Percentiles rank a stretch among this genome's conserved stretches.
These are phyloP conservation scores for Aaosphaeria pasadenensis DNA, from an alignment of 2,329 filamentous ascomycete genomes.

Conservation along the genomic window DNA sequence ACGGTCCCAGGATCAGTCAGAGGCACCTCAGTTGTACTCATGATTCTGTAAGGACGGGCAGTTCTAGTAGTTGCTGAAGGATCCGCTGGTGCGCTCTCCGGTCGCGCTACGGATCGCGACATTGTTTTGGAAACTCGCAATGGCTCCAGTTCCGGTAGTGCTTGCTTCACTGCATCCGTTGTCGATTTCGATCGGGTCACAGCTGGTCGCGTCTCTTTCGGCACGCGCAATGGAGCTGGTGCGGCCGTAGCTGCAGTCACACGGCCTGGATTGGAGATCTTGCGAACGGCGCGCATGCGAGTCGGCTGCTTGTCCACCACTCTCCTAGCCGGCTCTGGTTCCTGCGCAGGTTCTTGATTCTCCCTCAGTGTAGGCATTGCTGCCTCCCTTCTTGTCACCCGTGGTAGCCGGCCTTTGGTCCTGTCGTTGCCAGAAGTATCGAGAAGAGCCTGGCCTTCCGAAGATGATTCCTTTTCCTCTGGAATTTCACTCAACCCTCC, in stretches of 20 bases:
- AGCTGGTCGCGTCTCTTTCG: constrained; percentile 21
- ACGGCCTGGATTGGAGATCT: constrained; percentile 32
- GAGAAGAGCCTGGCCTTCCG: constrained; percentile 38
- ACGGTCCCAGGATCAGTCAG: constrained; percentile 46
- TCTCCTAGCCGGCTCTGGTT: constrained; percentile 23
- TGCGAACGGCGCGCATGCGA: constrained; percentile 32
- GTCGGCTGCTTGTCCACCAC: constrained; percentile 35
- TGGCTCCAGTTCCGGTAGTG: constrained; percentile 22
- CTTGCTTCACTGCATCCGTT: constrained; percentile 17
- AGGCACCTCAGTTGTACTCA: constrained; percentile 25
- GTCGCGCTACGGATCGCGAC: constrained; percentile 11
- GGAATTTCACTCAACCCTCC: constrained; percentile 38
- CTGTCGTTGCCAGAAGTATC: constrained; percentile 48
- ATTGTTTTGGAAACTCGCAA: constrained; percentile 18
- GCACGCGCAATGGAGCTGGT: constrained; percentile 25
- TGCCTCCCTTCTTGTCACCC: constrained; percentile 19
- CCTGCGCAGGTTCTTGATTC: constrained; percentile 31
- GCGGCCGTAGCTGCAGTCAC: constrained; percentile 28
- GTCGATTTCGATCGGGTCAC: constrained; percentile 22
- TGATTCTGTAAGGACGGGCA: constrained; percentile 18
- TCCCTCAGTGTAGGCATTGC: constrained; percentile 32
- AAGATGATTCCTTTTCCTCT: constrained; percentile 39
- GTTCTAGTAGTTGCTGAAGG: constrained; percentile 10
- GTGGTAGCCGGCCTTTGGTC: constrained; percentile 21
- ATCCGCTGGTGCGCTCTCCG: constrained; percentile 8